Conservation (phyloP, 805 yeast species). For the Schwanniomyces vanrijiae region DNA sequence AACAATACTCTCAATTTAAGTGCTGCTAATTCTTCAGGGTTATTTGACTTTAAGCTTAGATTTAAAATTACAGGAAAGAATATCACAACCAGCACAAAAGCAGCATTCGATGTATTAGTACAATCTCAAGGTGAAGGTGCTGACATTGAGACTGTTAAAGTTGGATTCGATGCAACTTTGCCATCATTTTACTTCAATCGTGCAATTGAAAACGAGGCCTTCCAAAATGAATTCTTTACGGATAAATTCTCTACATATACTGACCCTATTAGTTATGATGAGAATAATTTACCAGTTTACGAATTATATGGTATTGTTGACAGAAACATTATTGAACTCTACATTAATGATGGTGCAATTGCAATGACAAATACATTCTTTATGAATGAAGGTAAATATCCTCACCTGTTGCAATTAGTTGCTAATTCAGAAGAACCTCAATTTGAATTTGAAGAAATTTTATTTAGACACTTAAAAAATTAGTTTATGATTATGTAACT, state of each 20-base stretch:
- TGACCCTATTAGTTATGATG: slow-evolving; percentile 14
- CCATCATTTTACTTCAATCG: slow-evolving; percentile 25
- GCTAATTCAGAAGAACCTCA: neutral
- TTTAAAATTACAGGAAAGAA: slow-evolving; percentile 15
- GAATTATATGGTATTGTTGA: slow-evolving; percentile 28
- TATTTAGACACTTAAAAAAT: neutral
- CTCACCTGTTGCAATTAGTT: slow-evolving; percentile 1
- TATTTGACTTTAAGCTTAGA: slow-evolving; percentile 20
- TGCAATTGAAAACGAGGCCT: slow-evolving; percentile 16
- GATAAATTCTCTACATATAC: slow-evolving; percentile 21
- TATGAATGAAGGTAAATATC: slow-evolving; percentile 12
- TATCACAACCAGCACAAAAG: slow-evolving; percentile 5
- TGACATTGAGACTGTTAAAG: slow-evolving; percentile 15
- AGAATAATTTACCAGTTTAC: slow-evolving; percentile 14
- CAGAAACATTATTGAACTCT: slow-evolving; percentile 27
- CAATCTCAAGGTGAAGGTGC: slow-evolving; percentile 9
- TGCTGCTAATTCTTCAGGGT: slow-evolving; percentile 13
- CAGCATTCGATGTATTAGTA: slow-evolving; percentile 16
- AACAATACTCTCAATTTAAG: slow-evolving; percentile 4
- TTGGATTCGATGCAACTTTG: slow-evolving; percentile 23
- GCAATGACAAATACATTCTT: slow-evolving; percentile 29
- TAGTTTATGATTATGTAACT: neutral
- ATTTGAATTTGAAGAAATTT: neutral
- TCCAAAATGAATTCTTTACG: slow-evolving; percentile 23
- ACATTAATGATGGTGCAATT: slow-evolving; percentile 26